Evolutionary conservation across 352 stramenopile species (phyloP).

Genomic region (Halophytophthora polymorphica): DNA sequence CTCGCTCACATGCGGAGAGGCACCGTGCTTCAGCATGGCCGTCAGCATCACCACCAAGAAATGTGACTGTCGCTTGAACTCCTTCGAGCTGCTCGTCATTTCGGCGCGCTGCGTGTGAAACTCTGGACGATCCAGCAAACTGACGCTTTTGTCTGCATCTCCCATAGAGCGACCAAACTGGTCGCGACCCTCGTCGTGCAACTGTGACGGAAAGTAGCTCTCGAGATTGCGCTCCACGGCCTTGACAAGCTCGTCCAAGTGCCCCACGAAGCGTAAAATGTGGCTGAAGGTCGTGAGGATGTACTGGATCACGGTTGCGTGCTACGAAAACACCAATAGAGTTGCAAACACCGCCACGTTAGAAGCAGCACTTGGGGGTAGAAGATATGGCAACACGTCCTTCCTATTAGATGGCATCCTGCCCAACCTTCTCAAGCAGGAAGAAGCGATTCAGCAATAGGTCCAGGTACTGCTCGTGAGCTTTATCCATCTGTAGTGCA

Average conservation of each 20-base stretch:
- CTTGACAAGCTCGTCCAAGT: slow-evolving; percentile 50
- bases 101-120: slow-evolving; percentile 28
- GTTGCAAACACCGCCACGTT: slow-evolving; percentile 1
- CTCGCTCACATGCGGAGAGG: slow-evolving; percentile 64
- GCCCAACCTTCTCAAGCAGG: slow-evolving; percentile 59
- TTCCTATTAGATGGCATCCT: neutral
- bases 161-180: neutral
- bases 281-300: slow-evolving; percentile 75
- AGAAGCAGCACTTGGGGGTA: neutral
- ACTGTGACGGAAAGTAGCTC: slow-evolving; percentile 28
- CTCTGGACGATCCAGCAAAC: slow-evolving; percentile 18
- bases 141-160: slow-evolving; percentile 1
- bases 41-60: slow-evolving; percentile 73
- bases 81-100: slow-evolving; percentile 37
- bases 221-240: slow-evolving; percentile 42
- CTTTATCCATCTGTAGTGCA: slow-evolving; percentile 47
- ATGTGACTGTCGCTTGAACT: slow-evolving; percentile 64
- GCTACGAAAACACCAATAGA: slow-evolving; percentile 20
- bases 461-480: slow-evolving; percentile 62
- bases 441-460: slow-evolving; percentile 68
- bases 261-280: slow-evolving; percentile 56
- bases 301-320: slow-evolving; percentile 62
- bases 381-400: too few relatives aligned
- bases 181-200: neutral
- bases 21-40: slow-evolving; percentile 67